phyloP scores from a whole-genome alignment of 331 rosid genomes.

The Telfairia occidentalis region DNA sequence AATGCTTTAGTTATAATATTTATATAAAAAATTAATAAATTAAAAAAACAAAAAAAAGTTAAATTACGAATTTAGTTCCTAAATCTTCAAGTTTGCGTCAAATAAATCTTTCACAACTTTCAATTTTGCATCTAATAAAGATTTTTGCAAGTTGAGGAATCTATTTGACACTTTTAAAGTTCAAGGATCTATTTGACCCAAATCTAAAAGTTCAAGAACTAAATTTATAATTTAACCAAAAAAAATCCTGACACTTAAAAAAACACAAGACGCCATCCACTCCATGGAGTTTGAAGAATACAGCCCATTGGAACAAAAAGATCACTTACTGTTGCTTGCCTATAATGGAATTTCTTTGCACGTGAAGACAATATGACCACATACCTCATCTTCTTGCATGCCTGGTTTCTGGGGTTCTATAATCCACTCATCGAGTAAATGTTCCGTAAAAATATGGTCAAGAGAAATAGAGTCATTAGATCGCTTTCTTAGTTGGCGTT shows the following conservation, averaged over 20 bases:
- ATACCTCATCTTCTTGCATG: constrained; percentile 57
- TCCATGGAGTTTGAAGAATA: neutral
- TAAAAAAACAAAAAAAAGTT: too few species aligned
- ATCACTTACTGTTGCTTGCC: neutral
- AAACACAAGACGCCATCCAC: neutral
- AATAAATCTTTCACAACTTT: too few species aligned
- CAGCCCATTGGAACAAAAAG: neutral
- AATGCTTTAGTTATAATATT: neutral
- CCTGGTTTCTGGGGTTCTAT: constrained; percentile 38
- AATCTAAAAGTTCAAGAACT: too few species aligned
- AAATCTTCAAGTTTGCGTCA: too few species aligned
- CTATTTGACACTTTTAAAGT: too few species aligned
- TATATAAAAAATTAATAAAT: neutral
- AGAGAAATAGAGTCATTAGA: constrained; percentile 35
- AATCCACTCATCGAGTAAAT: constrained; percentile 67
- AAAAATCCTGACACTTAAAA: neutral
- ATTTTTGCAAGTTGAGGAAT: too few species aligned
- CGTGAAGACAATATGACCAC: neutral
- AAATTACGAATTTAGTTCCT: too few species aligned
- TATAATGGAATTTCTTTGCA: neutral
- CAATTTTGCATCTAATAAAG: too few species aligned
- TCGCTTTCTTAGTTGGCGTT: constrained; percentile 60
- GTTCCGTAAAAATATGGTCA: constrained; percentile 38
- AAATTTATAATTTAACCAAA: too few species aligned
- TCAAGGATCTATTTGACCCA: too few species aligned